phyloP scores from a whole-genome alignment of 164 flowering plant genomes.

The Aristolochia fimbriata region DNA sequence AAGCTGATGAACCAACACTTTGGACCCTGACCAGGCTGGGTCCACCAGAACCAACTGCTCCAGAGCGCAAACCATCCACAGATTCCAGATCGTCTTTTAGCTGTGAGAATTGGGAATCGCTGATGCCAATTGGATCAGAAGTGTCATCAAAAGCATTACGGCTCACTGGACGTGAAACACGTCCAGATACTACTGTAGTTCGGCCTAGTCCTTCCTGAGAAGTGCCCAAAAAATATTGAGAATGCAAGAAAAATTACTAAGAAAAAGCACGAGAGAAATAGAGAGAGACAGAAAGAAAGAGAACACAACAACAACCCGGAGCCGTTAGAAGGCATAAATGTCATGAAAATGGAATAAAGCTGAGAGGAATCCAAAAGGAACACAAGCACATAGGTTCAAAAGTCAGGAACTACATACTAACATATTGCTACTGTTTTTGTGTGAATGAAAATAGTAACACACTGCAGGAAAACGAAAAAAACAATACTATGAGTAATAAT shows the following conservation, averaged over 20 bases:
- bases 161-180: constrained; percentile 43
- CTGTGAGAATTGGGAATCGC: constrained; percentile 21
- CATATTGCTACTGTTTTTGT: too few relatives aligned
- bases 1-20: constrained; percentile 23
- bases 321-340: too few relatives aligned
- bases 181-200: constrained; percentile 30
- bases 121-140: constrained; percentile 15
- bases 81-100: constrained; percentile 24
- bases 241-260: neutral
- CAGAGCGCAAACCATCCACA: constrained; percentile 27
- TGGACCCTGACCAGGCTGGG: constrained; percentile 32
- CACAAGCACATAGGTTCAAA: too few relatives aligned
- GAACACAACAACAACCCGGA: too few relatives aligned
- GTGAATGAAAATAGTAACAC: too few relatives aligned
- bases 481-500: too few relatives aligned
- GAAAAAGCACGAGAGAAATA: too few relatives aligned
- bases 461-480: too few relatives aligned
- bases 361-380: too few relatives aligned
- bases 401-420: too few relatives aligned
- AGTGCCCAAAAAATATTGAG: constrained; percentile 8
- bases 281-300: too few relatives aligned
- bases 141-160: constrained; percentile 37
- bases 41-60: constrained; percentile 20
- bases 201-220: constrained; percentile 61
- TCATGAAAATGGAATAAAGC: too few relatives aligned